Percentiles rank a stretch among this genome's conserved stretches.
Evolutionary conservation across 2,329 filamentous ascomycete species (phyloP).

Genomic region (Diaporthe sp.): DNA sequence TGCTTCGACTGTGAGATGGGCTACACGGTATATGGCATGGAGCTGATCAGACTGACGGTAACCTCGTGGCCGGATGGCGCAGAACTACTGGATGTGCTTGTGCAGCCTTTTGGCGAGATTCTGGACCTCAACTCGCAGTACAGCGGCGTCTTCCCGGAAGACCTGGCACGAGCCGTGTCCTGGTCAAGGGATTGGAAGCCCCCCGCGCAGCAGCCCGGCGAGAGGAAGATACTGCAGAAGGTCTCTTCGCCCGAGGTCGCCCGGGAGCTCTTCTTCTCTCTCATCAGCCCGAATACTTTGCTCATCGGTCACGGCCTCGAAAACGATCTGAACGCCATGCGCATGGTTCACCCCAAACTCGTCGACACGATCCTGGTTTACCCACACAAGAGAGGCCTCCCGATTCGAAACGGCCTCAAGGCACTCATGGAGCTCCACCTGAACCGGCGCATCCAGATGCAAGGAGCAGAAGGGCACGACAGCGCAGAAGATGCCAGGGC

Average conservation of each 20-base stretch:
- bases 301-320: conserved; percentile 95
- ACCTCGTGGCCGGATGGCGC: conserved; percentile 87
- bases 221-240: conserved; percentile 71
- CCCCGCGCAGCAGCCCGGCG: conserved; percentile 44
- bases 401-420: conserved; percentile 84
- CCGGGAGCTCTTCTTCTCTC: conserved; percentile 81
- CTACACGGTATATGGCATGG: conserved; percentile 89
- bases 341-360: conserved; percentile 86
- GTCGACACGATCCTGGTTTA: conserved; percentile 90
- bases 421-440: conserved; percentile 79
- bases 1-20: conserved; percentile 98
- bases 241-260: conserved; percentile 82
- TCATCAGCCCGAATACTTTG: conserved; percentile 82
- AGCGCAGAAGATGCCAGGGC: conserved; percentile 92
- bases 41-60: conserved; percentile 90
- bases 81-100: conserved; percentile 85
- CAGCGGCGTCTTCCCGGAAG: conserved; percentile 86
- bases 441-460: conserved; percentile 83
- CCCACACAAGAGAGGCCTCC: conserved; percentile 83
- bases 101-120: conserved; percentile 85
- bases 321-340: conserved; percentile 90
- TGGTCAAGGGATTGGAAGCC: conserved; percentile 56
- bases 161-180: conserved; percentile 77
- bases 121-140: conserved; percentile 93
- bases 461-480: conserved; percentile 80